Conservation (phyloP, 768 basidiomycete genomes). For the Lyophyllum semitale region DNA sequence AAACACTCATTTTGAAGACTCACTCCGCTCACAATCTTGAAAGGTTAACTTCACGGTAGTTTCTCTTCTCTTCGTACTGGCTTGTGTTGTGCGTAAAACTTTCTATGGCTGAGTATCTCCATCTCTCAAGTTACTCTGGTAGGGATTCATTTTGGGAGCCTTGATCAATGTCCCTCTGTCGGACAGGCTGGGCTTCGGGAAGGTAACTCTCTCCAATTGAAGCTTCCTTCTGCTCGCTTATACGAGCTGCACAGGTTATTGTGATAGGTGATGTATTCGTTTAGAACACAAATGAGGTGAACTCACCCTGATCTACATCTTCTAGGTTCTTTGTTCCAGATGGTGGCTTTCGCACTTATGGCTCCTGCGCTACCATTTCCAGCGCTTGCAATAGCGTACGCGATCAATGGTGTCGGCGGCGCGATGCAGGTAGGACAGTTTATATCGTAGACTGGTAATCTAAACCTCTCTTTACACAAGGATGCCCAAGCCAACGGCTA, state of each 20-base stretch:
- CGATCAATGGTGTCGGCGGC: conserved; percentile 31
- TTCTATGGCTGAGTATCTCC: background rate
- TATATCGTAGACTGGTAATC: background rate
- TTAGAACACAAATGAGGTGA: background rate
- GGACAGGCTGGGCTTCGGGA: conserved; percentile 32
- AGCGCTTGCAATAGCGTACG: conserved; percentile 40
- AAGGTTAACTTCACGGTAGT: conserved; percentile 53
- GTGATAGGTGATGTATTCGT: conserved; percentile 21
- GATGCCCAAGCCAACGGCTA: conserved; percentile 76
- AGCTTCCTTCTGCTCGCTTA: conserved; percentile 1
- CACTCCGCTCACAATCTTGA: background rate
- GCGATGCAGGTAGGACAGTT: conserved; percentile 32
- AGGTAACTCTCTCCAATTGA: conserved; percentile 15
- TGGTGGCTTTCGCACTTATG: conserved; percentile 47
- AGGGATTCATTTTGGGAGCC: conserved; percentile 34
- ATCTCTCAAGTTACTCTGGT: background rate
- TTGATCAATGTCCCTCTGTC: conserved; percentile 31
- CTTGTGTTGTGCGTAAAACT: conserved; percentile 32
- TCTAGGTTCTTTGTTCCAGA: conserved; percentile 44
- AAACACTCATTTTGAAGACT: conserved; percentile 24
- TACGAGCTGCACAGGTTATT: conserved; percentile 18
- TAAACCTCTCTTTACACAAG: conserved; percentile 29
- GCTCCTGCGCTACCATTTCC: conserved; percentile 56
- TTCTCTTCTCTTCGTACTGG: conserved; percentile 43
- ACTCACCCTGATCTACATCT: background rate